phyloP scores from a whole-genome alignment of 345 rosid species.

The Bruguiera sexangula region DNA sequence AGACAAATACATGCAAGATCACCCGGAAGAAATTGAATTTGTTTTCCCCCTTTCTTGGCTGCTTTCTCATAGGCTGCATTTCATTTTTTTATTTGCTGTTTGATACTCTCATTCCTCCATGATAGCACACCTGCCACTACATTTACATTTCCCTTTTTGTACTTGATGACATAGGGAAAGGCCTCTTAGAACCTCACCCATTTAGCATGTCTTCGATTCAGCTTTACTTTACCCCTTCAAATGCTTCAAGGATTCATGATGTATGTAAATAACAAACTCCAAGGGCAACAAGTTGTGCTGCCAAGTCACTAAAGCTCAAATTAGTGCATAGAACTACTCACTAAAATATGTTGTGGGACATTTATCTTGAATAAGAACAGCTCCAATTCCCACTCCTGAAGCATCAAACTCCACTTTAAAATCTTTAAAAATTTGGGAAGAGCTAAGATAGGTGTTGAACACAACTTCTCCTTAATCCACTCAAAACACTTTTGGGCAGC shows the following conservation, averaged over 20 bases:
- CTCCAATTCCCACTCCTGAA: neutral
- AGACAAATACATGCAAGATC: too few species aligned
- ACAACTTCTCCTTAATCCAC: neutral
- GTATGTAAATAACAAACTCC: neutral
- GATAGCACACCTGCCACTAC: neutral
- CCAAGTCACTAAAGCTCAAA: neutral
- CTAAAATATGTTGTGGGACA: neutral
- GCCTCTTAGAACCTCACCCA: too few species aligned
- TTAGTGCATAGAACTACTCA: neutral
- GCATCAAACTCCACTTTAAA: conserved; percentile 1
- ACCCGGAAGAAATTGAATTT: too few species aligned
- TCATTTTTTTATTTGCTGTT: too few species aligned
- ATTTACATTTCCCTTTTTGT: neutral
- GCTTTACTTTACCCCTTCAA: too few species aligned
- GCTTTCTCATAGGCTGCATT: too few species aligned
- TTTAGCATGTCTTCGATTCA: too few species aligned
- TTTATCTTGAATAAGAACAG: neutral
- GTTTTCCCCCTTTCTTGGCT: too few species aligned
- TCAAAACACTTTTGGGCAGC: too few species aligned
- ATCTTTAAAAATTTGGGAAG: neutral
- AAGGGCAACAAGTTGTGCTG: neutral
- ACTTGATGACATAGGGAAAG: neutral
- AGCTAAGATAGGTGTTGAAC: neutral
- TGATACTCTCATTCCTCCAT: too few species aligned
- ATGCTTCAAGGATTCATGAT: neutral